Evolutionary conservation across 768 basidiomycete species (phyloP), one percentile per base, ranked within the genome.

Genomic region (Porphyrellus cyaneotinctus): DNA sequence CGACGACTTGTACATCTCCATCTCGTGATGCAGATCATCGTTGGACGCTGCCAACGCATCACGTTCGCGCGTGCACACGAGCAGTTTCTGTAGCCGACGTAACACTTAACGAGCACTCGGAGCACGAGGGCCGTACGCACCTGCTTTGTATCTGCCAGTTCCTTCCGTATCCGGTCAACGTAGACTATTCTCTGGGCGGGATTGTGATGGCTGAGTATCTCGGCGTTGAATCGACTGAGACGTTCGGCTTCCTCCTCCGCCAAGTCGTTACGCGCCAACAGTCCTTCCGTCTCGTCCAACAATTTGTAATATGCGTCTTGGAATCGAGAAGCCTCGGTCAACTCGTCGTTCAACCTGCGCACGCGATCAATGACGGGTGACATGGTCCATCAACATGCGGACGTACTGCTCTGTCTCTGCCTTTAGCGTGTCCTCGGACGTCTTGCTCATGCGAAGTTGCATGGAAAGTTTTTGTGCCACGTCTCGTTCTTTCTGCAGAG

Each of bases 151-250:
- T 91, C 84, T 3, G 89, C 82, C 44, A 95, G 72, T 64, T 95
- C 92, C 51, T 78, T 74, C 32, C 93, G 78, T 47, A 97, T 82
- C 49, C 84, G 78, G 53, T 95, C 94, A 15, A 97, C 83, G 59
- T 95, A 95, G 66, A 84, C 75, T 61, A 97, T 92, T 53, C 84
- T 81, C 68, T 95, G 93, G 2, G 83, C 82, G 10, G 89, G 88
- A 63, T 95, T 94, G 31, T 79, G 77, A 64, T 95, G 92, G 0
- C 90, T 83, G 17, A 93, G 72, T 52, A 95, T 87, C 65, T 93
- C 84, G 1, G 90, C 88, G 57, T 95, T 95, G 72, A 91, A 87
- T 61, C 76, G 78, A 58, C 87, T 84, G 38, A 95, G 77, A n/a
- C 76, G 73, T 35, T 79, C 75, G 0, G 87, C 83, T 65, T 95